Base-by-base conservation (phyloP, 225 moss, liverwort and hornwort genomes). In the Antitrichia curtipendula region DNA sequence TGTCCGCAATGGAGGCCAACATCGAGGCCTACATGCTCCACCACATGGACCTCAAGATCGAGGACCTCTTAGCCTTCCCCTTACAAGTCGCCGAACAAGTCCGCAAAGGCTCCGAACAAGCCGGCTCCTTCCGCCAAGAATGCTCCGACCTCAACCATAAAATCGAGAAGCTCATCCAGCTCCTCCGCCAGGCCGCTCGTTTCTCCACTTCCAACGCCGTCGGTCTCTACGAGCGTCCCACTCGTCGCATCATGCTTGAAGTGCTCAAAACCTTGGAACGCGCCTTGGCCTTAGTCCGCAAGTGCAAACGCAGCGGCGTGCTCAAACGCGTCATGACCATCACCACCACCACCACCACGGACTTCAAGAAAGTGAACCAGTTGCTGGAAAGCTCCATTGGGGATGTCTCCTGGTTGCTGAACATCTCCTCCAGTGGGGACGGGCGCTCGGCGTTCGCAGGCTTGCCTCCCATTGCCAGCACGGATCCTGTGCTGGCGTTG, bases 261-360 rank as follows among this genome's bases (percentile, higher is more conserved):
- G 93, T 96, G 10, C 90, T 94, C 50, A 98, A 96, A 75, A 90
- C 95, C 22, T 84, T 98, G 82, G 95, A 98, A 52, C 94, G 93
- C 78, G 94, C 96, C 3, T 85, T 95, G 2, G 83, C 87, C 62
- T 89, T 98, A 19, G 96, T 95, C 85, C 93, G 90, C 82, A 98
- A 96, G 89, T 98, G 98, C 82, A 95, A 91, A 81, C 87, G 94
- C 83, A 96, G 96, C 69, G 96, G 98, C 69, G 89, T 96, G 82
- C 89, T 96, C 85, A 96, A 95, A 72, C 90, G 96, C 82, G 96
- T 98, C 54, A 93, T 98, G 78, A 96, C 96, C 65, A 96, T 98
- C 81, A 96, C 98, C 22, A 96, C 96, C 36, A 94, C 95, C 21
- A 91, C 93, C 31, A 93, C 94, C 19, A 91, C 93, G 27, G 98